A percentile compares a stretch with the other conserved stretches of the same genome.
phyloP scores from a whole-genome alignment of 805 yeast genomes.

The Saccharomycopsis amapae region DNA sequence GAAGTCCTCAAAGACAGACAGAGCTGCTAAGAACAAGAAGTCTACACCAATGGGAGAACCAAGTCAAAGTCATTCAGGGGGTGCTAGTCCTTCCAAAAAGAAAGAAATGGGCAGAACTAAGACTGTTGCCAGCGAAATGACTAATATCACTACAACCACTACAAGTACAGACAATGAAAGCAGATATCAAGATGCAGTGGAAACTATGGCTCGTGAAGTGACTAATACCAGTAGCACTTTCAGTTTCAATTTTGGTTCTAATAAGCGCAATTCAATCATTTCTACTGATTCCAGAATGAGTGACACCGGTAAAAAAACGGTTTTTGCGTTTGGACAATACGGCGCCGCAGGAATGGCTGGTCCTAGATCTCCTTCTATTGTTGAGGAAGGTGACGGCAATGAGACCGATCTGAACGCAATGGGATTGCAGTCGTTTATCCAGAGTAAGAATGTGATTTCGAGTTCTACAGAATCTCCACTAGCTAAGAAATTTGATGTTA shows the following conservation, averaged over 20 bases:
- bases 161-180: constrained; percentile 1
- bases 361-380: too few relatives aligned
- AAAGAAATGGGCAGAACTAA: constrained; percentile 3
- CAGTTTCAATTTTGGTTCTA: constrained; percentile 6
- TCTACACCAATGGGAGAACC: neutral
- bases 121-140: constrained; percentile 1
- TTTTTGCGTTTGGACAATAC: too few relatives aligned
- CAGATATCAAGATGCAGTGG: constrained; percentile 14
- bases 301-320: too few relatives aligned
- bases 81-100: too few relatives aligned
- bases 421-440: too few relatives aligned
- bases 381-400: too few relatives aligned
- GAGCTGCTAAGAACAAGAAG: constrained; percentile 9
- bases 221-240: constrained; percentile 7
- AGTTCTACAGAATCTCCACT: neutral
- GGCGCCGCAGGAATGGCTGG: too few relatives aligned
- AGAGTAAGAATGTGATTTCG: too few relatives aligned
- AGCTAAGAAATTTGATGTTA: neutral
- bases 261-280: neutral
- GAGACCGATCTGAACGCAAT: too few relatives aligned
- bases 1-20: neutral
- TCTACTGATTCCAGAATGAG: neutral
- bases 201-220: constrained; percentile 10
- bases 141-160: neutral
- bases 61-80: neutral